phyloP scores from a whole-genome alignment of 2,329 filamentous ascomycete species.

The Beauveria sp. region DNA sequence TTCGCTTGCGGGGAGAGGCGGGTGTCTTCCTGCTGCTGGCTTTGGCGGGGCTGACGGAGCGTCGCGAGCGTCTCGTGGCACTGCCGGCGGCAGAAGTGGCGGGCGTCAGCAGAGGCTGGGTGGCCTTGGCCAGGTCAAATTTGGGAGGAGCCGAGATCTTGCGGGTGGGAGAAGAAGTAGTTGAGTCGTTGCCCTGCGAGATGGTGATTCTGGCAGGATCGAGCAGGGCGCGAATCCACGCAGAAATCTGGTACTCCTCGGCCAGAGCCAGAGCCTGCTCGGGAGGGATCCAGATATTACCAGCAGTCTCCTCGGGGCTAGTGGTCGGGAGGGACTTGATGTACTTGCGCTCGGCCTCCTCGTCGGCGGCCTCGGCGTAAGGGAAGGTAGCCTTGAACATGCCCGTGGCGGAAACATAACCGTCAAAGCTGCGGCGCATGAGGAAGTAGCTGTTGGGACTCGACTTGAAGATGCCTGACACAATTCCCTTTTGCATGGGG shows the following conservation, averaged over 20 bases:
- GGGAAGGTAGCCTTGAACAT: conserved; percentile 92
- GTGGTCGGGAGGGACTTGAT: conserved; percentile 78
- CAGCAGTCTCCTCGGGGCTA: conserved; percentile 85
- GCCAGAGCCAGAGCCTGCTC: conserved; percentile 73
- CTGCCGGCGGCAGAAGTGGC: conserved; percentile 33
- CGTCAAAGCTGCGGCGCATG: conserved; percentile 84
- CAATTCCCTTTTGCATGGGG: conserved; percentile 83
- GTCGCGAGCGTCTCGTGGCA: conserved; percentile 42
- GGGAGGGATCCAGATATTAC: conserved; percentile 93
- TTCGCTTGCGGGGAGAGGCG: conserved; percentile 49
- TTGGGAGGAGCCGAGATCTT: conserved; percentile 75
- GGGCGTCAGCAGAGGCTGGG: conserved; percentile 40
- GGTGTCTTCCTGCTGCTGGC: conserved; percentile 33
- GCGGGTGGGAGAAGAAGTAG: conserved; percentile 59
- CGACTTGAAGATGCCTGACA: conserved; percentile 86
- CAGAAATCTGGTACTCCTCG: conserved; percentile 74
- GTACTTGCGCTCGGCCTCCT: conserved; percentile 70
- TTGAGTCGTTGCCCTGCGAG: background rate
- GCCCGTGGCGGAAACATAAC: conserved; percentile 76
- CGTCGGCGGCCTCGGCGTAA: conserved; percentile 64
- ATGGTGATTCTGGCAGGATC: conserved; percentile 73
- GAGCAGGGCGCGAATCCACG: conserved; percentile 89
- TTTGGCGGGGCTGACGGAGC: conserved; percentile 53
- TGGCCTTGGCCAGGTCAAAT: conserved; percentile 51
- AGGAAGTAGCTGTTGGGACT: conserved; percentile 92